Base-by-base conservation (phyloP, 495 filamentous ascomycete genomes). In the Annulohypoxylon moriforme region DNA sequence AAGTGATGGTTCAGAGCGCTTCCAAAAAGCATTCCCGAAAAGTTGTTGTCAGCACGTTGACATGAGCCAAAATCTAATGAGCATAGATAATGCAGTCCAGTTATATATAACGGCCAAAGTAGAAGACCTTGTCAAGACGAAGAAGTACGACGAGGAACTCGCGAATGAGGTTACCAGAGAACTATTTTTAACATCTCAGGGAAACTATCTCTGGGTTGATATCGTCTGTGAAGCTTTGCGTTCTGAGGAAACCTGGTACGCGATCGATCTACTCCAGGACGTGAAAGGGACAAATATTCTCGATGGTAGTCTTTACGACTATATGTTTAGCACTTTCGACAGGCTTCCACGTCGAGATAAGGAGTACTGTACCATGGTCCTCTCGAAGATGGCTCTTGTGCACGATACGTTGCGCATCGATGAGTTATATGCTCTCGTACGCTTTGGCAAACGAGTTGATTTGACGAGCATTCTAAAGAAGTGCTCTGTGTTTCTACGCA, bases 201-300 rank as follows among this genome's bases (percentile, higher is more conserved):
- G 46, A 20, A 53, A 53, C 27, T 53, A 53, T 11, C 49, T 53
- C 1, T 53, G 49, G 49, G 49, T 53, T 11, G 49, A 53, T 29
- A 53, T 53, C 13, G 49, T 53, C 25, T 53, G 24, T 24, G 24
- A 29, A 29, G 24, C 49, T 16, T 14, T 53, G 1, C 24, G 49
- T 1, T 29, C 24, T 8, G 49, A 53, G 31, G 24, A 53, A 18
- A 53, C 20, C 2, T 53, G 49, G 24, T 29, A 53, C 7, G 49
- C 24, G 1, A 29, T 14, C 3, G 49, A 53, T 13, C 46, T 24
- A 0, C 46, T 50, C 9, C 18, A 50, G 2, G 46, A 50, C 25
- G 46, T 50, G 16, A 50, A 14, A 24, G 13, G 38, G 9, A 42
- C 46, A 4, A 22, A 24, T 25, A 18, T 50, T 18, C 25, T 50